Evolutionary conservation across 306 rosid genomes (phyloP).

Genomic region (Rosa chinensis): DNA sequence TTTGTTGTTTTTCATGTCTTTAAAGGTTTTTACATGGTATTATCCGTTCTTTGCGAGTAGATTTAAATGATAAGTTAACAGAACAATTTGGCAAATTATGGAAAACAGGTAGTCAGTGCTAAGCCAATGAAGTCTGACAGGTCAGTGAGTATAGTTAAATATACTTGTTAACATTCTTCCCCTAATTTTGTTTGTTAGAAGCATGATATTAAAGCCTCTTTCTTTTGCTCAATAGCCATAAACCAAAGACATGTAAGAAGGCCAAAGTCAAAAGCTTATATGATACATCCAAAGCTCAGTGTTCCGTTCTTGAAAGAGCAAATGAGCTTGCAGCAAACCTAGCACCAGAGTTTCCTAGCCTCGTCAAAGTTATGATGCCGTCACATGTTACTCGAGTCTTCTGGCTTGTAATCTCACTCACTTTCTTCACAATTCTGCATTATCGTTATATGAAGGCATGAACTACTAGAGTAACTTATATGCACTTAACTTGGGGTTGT

Average conservation of each 20-base stretch:
- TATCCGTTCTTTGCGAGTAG: background rate
- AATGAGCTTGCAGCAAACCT: slow-evolving; percentile 37
- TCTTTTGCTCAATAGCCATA: slow-evolving; percentile 12
- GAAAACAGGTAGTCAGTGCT: slow-evolving; percentile 17
- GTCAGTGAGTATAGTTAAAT: slow-evolving; percentile 25
- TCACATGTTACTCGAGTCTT: slow-evolving; percentile 52
- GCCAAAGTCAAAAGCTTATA: slow-evolving; percentile 7
- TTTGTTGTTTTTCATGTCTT: background rate
- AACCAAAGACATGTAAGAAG: slow-evolving; percentile 24
- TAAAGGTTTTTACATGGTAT: background rate
- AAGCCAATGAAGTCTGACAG: slow-evolving; percentile 19
- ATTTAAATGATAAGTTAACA: background rate
- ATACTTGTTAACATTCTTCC: background rate
- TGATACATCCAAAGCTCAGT: slow-evolving; percentile 9
- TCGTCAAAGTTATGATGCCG: slow-evolving; percentile 39
- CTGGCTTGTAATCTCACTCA: slow-evolving; percentile 48
- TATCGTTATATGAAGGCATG: background rate
- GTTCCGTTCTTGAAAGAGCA: slow-evolving; percentile 30
- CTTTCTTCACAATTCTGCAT: background rate
- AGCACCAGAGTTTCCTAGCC: slow-evolving; percentile 33
- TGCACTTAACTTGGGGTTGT: slow-evolving; percentile 16
- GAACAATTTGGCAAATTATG: background rate
- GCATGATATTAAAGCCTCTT: slow-evolving; percentile 3
- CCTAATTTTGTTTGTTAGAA: background rate
- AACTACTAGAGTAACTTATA: background rate